Conservation (phyloP, 345 rosid genomes). For the Sonneratia alba region DNA sequence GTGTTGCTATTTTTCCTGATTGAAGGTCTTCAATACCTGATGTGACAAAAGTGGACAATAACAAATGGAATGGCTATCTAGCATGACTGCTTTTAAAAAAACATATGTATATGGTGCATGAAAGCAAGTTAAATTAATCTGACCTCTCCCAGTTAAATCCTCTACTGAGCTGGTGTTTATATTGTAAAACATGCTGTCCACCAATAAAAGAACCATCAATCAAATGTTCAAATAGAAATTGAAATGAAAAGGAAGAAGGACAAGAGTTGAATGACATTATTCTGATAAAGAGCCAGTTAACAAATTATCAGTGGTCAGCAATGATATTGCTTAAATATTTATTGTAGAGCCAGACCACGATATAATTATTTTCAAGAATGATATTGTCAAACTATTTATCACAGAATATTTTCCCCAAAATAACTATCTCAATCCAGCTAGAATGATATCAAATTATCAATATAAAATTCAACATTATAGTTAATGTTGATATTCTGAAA, state of each 20-base stretch:
- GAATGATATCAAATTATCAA: not conserved
- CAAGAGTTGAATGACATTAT: not conserved
- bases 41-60: not conserved
- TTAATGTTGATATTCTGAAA: no score
- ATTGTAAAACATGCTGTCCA: constrained; percentile 81
- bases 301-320: no score
- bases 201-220: constrained; percentile 11
- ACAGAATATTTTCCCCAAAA: no score
- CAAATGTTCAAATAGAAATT: not conserved
- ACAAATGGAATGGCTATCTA: constrained; percentile 4
- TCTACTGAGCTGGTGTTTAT: constrained; percentile 63
- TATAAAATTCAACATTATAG: not conserved
- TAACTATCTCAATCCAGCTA: not conserved
- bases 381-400: not conserved
- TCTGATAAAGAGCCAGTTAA: no score
- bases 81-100: constrained; percentile 2
- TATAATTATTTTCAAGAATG: not conserved
- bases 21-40: constrained; percentile 75
- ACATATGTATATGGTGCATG: not conserved
- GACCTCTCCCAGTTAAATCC: constrained; percentile 88
- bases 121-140: constrained; percentile 2
- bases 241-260: not conserved
- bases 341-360: no score
- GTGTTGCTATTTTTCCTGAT: constrained; percentile 80
- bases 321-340: no score